Evolutionary conservation across 192 early-diverging fungal genomes (phyloP), one percentile per base, ranked within the genome.

Genomic region (Umbelopsis sp.): DNA sequence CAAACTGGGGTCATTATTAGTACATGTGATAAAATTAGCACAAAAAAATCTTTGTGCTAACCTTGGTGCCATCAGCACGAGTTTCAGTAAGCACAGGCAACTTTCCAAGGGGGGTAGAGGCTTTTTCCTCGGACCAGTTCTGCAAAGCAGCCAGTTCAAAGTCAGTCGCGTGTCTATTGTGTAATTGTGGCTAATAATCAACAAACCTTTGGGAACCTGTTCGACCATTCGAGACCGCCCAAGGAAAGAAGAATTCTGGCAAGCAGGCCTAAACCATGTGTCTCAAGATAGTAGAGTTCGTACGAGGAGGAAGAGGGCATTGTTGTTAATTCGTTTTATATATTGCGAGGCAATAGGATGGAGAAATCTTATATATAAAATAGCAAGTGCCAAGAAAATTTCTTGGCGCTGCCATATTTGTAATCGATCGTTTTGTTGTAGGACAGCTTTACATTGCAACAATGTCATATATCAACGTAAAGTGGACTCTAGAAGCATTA

Each of bases 91-190:
- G 45, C 5, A 66, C 65, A 22, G 65, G 65, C 10, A 66, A 18
- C 41, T 66, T 35, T 20, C 37, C 45, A 33, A 66, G 45, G 0
- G 65, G 65, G 7, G 65, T 66, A 4, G 33, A 13, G 2, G 11
- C 15, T 10, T 66, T 66, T 27, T 66, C 65, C 45, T 66, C 65
- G 23, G 33, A 18, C 65, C 65, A 66, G 20, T 66, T 66, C 65
- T 66, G 22, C 13, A 20, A 23, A 10, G 45, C 16, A 5, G 3
- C 27, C 10, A n/a, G 13, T 8, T 10, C 8, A 37, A 8, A 11
- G 22, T 3, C 25, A 41, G 37, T 41, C 7, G 10, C 37, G 11
- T n/a, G 10, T 41, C 1, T 16, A 5, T 4, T 3, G 18, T 18
- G 8, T 21, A 23, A 4, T 41, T 41, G 37, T 46, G 20, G 12